Evolutionary conservation across 2,329 filamentous ascomycete species (phyloP), one percentile per base, ranked within the genome.

Genomic region (Coniella lustricola): DNA sequence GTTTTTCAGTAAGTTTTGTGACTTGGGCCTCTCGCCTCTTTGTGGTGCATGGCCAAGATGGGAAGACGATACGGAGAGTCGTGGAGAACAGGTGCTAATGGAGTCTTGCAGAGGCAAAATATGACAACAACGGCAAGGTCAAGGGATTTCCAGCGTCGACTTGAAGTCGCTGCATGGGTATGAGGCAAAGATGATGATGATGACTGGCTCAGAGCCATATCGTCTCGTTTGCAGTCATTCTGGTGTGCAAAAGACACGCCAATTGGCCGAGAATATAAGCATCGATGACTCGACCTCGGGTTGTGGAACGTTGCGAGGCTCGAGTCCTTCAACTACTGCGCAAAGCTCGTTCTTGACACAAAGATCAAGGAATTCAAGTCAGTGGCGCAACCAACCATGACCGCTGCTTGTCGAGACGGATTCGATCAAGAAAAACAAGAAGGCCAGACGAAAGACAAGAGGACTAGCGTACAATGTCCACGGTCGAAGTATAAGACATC

Each of bases 1-100:
- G 0, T 98, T 98, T 65, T 98, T 98, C 67, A 98, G 90, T 95
- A 72, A 74, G 88, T 77, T 46, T 2, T 18, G 41, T 9, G n/a
- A n/a, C n/a, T 31, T 31, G 9, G 39, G 14, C 13, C 14, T 7
- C 20, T 22, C 7, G 3, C 25, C 9, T 39, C n/a, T 13, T 29
- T 9, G 9, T n/a, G 13, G 37, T 29, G 29, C 29, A 38, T 45
- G 21, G 52, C 36, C 29, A 12, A 20, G 34, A 3, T 25, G 2
- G 10, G 38, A n/a, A 41, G 22, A 10, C 12, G 3, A 16, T 8
- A 16, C n/a, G n/a, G n/a, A 36, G 13, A n/a, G n/a, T 16, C 34
- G 13, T 7, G 7, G 22, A 10, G 40, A 29, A 4, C 18, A 20
- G 22, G 29, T 20, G 55, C 68, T 77, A 55, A 78, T 55, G 9